Base-by-base conservation (phyloP, 352 stramenopile genomes). In the Pythium monospermum region DNA sequence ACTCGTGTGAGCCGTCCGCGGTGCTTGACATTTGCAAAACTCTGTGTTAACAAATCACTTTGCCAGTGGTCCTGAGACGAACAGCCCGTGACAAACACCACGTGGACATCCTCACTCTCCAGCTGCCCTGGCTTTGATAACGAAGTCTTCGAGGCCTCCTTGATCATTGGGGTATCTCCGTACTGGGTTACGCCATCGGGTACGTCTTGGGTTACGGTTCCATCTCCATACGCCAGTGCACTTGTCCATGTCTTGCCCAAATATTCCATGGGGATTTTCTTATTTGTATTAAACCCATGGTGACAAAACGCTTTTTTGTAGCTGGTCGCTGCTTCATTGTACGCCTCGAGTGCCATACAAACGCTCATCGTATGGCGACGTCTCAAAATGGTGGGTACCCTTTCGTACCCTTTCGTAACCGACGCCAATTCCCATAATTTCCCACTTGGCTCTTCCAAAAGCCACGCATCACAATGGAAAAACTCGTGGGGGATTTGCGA, bases 291-390 rank as follows among this genome's bases (percentile, higher is more conserved):
- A 57, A 73, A 94, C 12, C 83, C 83, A 23, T 64, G 60, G 2
- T 73, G 69, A 35, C 83, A 94, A 31, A 68, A 48, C 26, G 46
- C 51, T 19, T 59, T 61, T 43, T 82, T 79, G 49, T 88, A 87
- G 12, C 50, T 73, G 16, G 70, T 46, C 19, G 71, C 67, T 25
- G 79, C 83, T 26, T 62, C 69, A 52, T 91, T 91, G 66, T 94
- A 94, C 13, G 83, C 76, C 26, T 77, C 63, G 11, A 83, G 42
- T 3, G 78, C 76, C 6, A 89, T 61, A 25, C 72, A 84, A 3
- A 94, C 73, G 32, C 78, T 86, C 57, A 89, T 85, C 0, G 65
- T 77, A 51, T 91, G 80, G 15, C 83, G 77, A 19, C 80, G 77
- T 26, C 83, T 76, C 42, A 94, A 57, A 45, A 94, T 90, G 18